Evolutionary conservation across 371 early-diverging fungal species (phyloP), one percentile per base, ranked within the genome.

Genomic region (Apophysomyces sp.): DNA sequence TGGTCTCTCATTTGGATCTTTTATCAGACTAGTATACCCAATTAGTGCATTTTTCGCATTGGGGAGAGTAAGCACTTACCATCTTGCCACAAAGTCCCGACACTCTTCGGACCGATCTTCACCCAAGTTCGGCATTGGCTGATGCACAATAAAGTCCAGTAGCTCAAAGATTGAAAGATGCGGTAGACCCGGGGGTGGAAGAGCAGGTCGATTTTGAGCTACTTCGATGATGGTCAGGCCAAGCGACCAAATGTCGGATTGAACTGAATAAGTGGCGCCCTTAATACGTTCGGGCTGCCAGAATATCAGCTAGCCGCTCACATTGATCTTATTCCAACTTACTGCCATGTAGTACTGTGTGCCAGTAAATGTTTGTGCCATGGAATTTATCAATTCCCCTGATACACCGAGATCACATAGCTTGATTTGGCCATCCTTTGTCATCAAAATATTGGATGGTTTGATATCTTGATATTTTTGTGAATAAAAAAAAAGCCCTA

Each of bases 271-370:
- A 31, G 86, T 84, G 52, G 83, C 89, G 36, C 96, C 98, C 69
- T 93, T 90, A 63, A 98, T 98, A 32, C 99, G 90, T 69, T 99
- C 99, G 57, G 99, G 99, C 87, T 85, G 86, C 74, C 74, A 27
- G 71, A 59, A 61, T 53, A 41, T 55, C 29, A 54, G 30, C 1
- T 8, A 31, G 2, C 18, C 37, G 21, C 13, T 34, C 15, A 16
- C n/a, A n/a, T 41, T 32, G 13, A 27, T 24, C 36, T 16, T 13
- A n/a, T n/a, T n/a, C 13, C 8, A 16, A 83, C 87, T 69, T 87
- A 93, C 93, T 60, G 96, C 92, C 96, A 98, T 96, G 63, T 98
- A 98, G 49, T 91, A 92, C 60, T 90, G 88, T 34, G 98, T 98
- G 11, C 98, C 98, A 2, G 94, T 92, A 81, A 97, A 97, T 4